Base-by-base conservation (phyloP, 176 grass and related monocot species). In the Zoysia japonica region DNA sequence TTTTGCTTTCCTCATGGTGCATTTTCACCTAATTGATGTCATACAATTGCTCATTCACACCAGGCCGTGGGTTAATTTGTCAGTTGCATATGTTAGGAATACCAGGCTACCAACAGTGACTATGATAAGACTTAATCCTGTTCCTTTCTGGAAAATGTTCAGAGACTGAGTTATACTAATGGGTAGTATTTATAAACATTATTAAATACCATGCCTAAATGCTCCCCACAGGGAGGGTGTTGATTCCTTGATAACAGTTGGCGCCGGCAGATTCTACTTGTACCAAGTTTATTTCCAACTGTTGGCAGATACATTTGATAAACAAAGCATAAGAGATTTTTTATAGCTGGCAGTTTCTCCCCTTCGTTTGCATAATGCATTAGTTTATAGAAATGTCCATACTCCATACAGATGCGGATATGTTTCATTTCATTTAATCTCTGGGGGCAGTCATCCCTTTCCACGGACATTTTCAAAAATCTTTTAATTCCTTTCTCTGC, bases 371-470 rank as follows among this genome's bases (percentile, higher is more conserved):
- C 54, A 46, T 42, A 9, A 12, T 15, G 43, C 43, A 43, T 57
- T 77, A 43, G 39, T 54, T 64, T 45, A 6, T 47, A 73, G 2
- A 83, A 67, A 19, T 71, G 76, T 56, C 36, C 38, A 43, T 42
- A 28, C 53, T 78, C 75, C 3, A n/a, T 39, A 40, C 35, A 61
- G 35, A 35, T 11, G 19, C 4, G 9, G n/a, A 61, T 61, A 20
- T 61, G 8, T 35, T 41, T 4, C 38, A 14, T 14, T 48, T n/a
- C 37, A 43, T 9, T 67, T 19, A 36, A 50, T 42, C 52, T 11
- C 6, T 20, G 13, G 36, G 61, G 44, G 4, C n/a, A 51, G 14
- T 71, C 14, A 16, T 40, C 10, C 20, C 12, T 8, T 69, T 40
- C 62, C 3, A 14, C 61, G 0, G 40, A 7, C 45, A 78, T 46